Percentiles rank a stretch among this genome's conserved stretches.
phyloP scores from a whole-genome alignment of 306 rosid genomes.

The Astragalus membranaceus region DNA sequence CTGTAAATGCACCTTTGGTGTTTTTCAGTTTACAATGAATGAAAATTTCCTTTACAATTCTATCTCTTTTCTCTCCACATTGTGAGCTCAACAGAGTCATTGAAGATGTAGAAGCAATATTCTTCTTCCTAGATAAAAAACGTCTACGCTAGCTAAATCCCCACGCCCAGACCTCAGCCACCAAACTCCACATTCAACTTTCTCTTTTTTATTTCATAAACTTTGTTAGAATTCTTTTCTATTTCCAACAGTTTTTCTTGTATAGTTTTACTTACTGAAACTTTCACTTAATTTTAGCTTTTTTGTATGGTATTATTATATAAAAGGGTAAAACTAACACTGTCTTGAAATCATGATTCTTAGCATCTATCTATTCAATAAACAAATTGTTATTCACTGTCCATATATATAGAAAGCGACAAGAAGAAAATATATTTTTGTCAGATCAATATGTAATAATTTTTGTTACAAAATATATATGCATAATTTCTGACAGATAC shows the following conservation, averaged over 20 bases:
- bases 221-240: background rate
- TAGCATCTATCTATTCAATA: background rate
- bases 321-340: background rate
- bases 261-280: background rate
- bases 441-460: conserved; percentile 19
- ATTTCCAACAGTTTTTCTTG: background rate
- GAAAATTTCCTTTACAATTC: no score
- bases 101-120: no score
- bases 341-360: conserved; percentile 10
- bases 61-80: no score
- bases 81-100: no score
- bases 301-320: background rate
- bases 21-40: no score
- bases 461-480: conserved; percentile 13
- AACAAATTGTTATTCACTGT: conserved; percentile 24
- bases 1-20: no score
- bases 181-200: no score
- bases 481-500: conserved; percentile 46
- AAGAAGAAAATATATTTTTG: conserved; percentile 15
- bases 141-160: no score
- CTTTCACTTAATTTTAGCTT: background rate
- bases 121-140: no score
- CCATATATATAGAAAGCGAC: conserved; percentile 21
- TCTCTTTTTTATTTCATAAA: no score
- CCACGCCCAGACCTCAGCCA: no score